Evolutionary conservation across 228 moss, liverwort and hornwort species (phyloP), one percentile per base, ranked within the genome.

Genomic region (Sphagnum fallax): DNA sequence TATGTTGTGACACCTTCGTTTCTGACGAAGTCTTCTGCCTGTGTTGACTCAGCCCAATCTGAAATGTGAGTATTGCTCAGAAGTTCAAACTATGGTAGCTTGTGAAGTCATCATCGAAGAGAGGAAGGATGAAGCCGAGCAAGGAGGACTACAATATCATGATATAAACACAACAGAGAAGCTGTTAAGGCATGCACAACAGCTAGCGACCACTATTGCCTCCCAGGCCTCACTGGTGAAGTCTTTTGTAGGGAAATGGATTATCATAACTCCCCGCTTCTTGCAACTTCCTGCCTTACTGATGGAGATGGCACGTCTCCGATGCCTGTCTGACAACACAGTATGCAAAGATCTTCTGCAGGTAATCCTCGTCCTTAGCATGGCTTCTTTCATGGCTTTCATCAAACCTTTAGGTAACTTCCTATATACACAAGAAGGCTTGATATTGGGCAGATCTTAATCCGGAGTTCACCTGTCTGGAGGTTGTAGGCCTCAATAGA

Each of bases 181-280:
- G 9, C 88, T 89, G 92, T 75, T 95, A 49, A 72, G 89, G 47
- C 85, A 89, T 55, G 86, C 91, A 10, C 95, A 91, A 74, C 89
- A 91, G 50, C 82, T 96, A 82, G 78, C 84, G 57, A 75, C 89
- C 6, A 48, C 75, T 15, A 87, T 88, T 57, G 87, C 69, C 11
- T 65, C 86, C n/a, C 92, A 76, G 64, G 87, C 90, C 79, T 65
- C 79, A 16, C 75, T 77, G 53, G 95, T 96, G 67, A 96, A 91
- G 71, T 90, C 95, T 2, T 96, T 96, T 78, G 72, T 92, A n/a
- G 95, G 95, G 47, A 76, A 90, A 72, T 96, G 95, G 95, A 96
- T 92, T 80, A 86, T 86, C 11, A 89, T 91, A 8, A 84, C 85
- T 75, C 89, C 72, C 70, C 92, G 95, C 69, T 75, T 96, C 67